These are phyloP conservation scores for Nigrospora osmanthi DNA, from an alignment of 2,329 filamentous ascomycete genomes.

Conservation along the genomic window DNA sequence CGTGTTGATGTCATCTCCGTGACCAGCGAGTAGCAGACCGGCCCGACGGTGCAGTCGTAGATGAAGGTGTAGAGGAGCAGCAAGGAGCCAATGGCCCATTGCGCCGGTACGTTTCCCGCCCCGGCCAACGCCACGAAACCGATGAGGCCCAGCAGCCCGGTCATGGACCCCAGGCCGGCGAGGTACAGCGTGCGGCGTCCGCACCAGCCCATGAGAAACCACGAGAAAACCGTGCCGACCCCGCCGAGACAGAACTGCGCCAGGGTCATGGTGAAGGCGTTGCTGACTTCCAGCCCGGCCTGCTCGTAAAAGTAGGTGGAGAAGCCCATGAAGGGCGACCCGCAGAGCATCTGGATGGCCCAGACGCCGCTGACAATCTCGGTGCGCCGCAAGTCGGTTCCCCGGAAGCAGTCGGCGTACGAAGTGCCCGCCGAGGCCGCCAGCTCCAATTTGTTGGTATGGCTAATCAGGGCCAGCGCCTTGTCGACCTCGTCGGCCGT, in stretches of 20 bases:
- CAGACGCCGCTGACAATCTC: slow-evolving; percentile 19
- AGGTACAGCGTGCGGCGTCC: slow-evolving; percentile 27
- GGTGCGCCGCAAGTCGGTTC: slow-evolving; percentile 23
- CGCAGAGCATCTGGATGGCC: slow-evolving; percentile 11
- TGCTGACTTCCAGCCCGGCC: slow-evolving; percentile 13
- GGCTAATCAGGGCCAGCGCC: slow-evolving; percentile 27
- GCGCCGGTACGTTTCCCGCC: neutral
- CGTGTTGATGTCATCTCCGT: slow-evolving; percentile 31
- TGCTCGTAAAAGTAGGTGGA: slow-evolving; percentile 21
- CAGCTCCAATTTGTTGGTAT: slow-evolving; percentile 28
- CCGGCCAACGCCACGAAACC: slow-evolving; percentile 17
- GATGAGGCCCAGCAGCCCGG: slow-evolving; percentile 21
- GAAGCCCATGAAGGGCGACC: slow-evolving; percentile 14
- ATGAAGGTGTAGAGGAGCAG: slow-evolving; percentile 28
- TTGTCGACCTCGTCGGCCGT: slow-evolving; percentile 19
- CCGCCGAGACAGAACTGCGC: slow-evolving; percentile 24
- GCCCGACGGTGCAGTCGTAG: slow-evolving; percentile 33
- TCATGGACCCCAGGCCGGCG: slow-evolving; percentile 24
- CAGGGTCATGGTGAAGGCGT: slow-evolving; percentile 16
- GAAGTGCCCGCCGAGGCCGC: slow-evolving; percentile 16
- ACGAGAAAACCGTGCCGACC: slow-evolving; percentile 26
- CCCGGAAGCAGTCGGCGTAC: slow-evolving; percentile 29
- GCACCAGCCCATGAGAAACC: slow-evolving; percentile 20
- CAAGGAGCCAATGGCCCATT: slow-evolving; percentile 24
- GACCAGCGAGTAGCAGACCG: slow-evolving; percentile 32